These are phyloP conservation scores for Xylaria sp. DNA, from an alignment of 2,329 filamentous ascomycete genomes.

Conservation along the genomic window DNA sequence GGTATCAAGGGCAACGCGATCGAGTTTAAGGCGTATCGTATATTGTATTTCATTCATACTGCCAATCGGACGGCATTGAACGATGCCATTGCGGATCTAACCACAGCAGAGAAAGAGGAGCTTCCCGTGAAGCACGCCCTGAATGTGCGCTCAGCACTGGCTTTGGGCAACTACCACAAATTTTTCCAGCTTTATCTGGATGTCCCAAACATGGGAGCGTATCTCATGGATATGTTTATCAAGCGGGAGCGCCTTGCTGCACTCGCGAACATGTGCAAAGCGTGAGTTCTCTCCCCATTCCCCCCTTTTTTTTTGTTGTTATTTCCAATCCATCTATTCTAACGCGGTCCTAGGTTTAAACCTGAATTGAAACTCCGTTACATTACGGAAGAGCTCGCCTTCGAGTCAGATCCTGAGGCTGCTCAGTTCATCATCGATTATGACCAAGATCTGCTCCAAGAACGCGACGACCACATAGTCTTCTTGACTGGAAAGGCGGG, in stretches of 20 bases:
- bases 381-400: constrained; percentile 91
- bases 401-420: constrained; percentile 86
- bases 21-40: constrained; percentile 99
- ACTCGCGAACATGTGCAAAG: constrained; percentile 86
- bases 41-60: constrained; percentile 98
- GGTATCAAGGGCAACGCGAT: constrained; percentile 82
- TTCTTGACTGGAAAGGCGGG: constrained; percentile 71
- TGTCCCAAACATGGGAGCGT: constrained; percentile 93
- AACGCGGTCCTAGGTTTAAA: constrained; percentile 69
- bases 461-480: constrained; percentile 66
- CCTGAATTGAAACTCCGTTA: constrained; percentile 83
- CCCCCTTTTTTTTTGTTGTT: background rate
- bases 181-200: constrained; percentile 96
- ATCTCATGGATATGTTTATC: constrained; percentile 99
- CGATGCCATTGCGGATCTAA: constrained; percentile 98
- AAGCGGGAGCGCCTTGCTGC: constrained; percentile 86
- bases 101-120: constrained; percentile 87
- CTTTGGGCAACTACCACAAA: constrained; percentile 92
- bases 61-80: constrained; percentile 98
- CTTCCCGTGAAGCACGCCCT: constrained; percentile 83
- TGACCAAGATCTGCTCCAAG: constrained; percentile 68
- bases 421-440: constrained; percentile 85
- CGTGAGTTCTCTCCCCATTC: constrained; percentile 56
- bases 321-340: constrained; percentile 32
- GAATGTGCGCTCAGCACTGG: constrained; percentile 82